Conservation (phyloP, 83 land plant species). For the Picea abies region DNA sequence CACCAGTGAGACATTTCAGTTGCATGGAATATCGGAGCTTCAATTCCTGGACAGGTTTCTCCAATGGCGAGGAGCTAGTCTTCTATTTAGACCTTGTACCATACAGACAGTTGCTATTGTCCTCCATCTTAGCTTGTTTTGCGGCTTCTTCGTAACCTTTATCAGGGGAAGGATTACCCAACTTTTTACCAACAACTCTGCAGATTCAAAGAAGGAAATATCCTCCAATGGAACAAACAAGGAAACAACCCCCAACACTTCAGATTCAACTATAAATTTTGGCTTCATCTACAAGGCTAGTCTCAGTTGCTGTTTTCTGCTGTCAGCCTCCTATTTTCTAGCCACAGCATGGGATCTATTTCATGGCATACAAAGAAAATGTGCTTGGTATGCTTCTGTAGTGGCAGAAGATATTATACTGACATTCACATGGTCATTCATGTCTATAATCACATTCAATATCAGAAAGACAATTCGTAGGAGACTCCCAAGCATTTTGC, state of each 20-base stretch:
- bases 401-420: conserved; percentile 32
- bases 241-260: background rate
- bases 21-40: background rate
- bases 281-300: conserved; percentile 38
- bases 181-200: conserved; percentile 4
- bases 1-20: background rate
- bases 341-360: conserved; percentile 19
- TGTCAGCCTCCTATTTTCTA: conserved; percentile 22
- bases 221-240: conserved; percentile 6
- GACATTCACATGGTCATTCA: conserved; percentile 42
- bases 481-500: conserved; percentile 48
- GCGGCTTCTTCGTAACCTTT: conserved; percentile 29
- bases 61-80: background rate
- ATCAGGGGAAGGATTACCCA: conserved; percentile 11
- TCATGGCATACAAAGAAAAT: conserved; percentile 7
- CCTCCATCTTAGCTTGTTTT: conserved; percentile 47
- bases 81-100: conserved; percentile 21
- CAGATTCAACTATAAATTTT: background rate
- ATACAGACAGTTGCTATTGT: conserved; percentile 31
- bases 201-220: conserved; percentile 4
- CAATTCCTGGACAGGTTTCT: background rate
- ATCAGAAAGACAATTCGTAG: conserved; percentile 8
- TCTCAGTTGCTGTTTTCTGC: conserved; percentile 32
- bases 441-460: conserved; percentile 21
- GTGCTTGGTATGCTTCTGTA: conserved; percentile 17